Conservation (phyloP, 2,329 filamentous ascomycete genomes). For the Rutstroemia sp. region DNA sequence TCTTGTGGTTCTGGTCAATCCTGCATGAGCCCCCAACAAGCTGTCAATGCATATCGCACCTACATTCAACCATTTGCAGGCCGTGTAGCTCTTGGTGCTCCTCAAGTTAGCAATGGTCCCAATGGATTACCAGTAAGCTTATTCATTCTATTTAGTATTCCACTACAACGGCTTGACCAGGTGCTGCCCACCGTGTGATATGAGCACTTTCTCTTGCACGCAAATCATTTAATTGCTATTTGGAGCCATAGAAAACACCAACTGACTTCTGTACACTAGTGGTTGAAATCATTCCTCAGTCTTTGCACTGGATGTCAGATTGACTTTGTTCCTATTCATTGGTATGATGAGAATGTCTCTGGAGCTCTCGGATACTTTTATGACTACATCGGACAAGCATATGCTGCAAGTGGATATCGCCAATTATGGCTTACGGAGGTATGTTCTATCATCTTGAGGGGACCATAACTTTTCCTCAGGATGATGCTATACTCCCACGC, state of each 20-base stretch:
- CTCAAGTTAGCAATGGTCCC: conserved; percentile 40
- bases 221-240: too few species aligned
- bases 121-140: conserved; percentile 21
- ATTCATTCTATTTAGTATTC: too few species aligned
- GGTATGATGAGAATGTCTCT: conserved; percentile 34
- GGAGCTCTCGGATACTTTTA: conserved; percentile 34
- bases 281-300: conserved; percentile 36
- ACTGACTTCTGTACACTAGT: conserved; percentile 16
- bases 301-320: conserved; percentile 36
- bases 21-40: conserved; percentile 34
- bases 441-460: background rate
- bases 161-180: too few species aligned
- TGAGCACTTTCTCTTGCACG: too few species aligned
- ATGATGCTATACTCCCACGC: background rate
- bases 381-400: background rate
- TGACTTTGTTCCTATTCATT: conserved; percentile 40
- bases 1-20: conserved; percentile 41
- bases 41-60: conserved; percentile 33
- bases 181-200: too few species aligned
- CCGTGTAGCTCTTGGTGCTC: conserved; percentile 38
- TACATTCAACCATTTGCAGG: conserved; percentile 39
- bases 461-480: too few species aligned
- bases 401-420: background rate
- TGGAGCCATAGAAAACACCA: too few species aligned
- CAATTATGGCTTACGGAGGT: conserved; percentile 4